Conservation (phyloP, 768 basidiomycete species). For the Pisolithus albus region DNA sequence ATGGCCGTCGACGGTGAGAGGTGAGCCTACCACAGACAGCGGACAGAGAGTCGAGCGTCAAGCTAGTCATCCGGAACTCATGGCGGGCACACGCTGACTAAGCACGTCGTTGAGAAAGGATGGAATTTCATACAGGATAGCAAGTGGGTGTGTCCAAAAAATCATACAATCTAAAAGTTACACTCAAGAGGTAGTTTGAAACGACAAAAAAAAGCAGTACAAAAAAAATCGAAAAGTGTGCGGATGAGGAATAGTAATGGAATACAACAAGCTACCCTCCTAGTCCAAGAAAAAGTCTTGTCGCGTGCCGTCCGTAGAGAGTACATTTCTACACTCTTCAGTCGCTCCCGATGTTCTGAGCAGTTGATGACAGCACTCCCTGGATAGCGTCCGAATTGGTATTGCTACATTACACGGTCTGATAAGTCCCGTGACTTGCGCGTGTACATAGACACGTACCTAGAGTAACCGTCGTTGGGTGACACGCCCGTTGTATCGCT, state of each 20-base stretch:
- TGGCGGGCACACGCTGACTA: background rate
- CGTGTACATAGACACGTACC: constrained; percentile 14
- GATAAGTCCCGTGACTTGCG: constrained; percentile 1
- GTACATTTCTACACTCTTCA: constrained; percentile 1
- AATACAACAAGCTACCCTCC: background rate
- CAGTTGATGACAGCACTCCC: constrained; percentile 24
- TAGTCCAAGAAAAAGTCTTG: background rate
- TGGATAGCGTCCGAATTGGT: constrained; percentile 23
- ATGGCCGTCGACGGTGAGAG: constrained; percentile 30
- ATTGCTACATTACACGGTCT: constrained; percentile 16
- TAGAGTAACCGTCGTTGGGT: constrained; percentile 61
- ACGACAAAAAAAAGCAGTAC: background rate
- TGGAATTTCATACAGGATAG: too few species aligned
- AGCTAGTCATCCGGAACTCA: background rate
- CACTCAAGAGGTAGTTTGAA: background rate
- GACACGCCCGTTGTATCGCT: constrained; percentile 40
- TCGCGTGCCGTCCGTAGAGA: background rate
- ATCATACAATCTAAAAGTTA: too few species aligned
- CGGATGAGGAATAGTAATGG: background rate
- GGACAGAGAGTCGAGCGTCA: too few species aligned
- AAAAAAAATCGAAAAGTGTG: background rate
- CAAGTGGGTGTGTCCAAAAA: background rate
- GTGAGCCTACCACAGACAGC: background rate
- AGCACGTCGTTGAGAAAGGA: too few species aligned
- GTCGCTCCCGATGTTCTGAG: constrained; percentile 31